Percentiles rank a stretch among this genome's conserved stretches.
phyloP scores from a whole-genome alignment of 2,329 filamentous ascomycete genomes.

The Fusarium domesticum region DNA sequence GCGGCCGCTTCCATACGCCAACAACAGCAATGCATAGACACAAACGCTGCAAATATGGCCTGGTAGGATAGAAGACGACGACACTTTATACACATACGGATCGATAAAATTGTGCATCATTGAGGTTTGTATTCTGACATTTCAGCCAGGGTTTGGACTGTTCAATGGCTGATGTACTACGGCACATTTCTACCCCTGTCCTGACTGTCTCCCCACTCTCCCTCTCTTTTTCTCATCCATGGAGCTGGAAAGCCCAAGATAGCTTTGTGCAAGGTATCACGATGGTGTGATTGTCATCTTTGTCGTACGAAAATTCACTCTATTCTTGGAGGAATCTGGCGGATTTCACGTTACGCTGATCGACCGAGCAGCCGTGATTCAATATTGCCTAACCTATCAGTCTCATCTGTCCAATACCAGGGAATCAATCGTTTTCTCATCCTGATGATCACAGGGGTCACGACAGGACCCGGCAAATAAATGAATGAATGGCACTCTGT shows the following conservation, averaged over 20 bases:
- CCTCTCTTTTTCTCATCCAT: neutral
- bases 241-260: neutral
- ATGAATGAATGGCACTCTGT: no score
- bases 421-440: no score
- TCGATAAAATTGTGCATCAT: no score
- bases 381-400: conserved; percentile 10
- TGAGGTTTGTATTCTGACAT: neutral
- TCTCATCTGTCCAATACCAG: conserved; percentile 4
- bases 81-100: no score
- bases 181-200: neutral
- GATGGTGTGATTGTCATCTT: neutral
- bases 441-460: no score
- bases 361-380: neutral
- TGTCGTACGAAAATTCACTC: neutral
- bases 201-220: no score
- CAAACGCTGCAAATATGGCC: no score
- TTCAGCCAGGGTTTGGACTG: neutral
- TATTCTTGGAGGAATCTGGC: neutral
- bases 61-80: no score
- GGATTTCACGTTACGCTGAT: neutral
- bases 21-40: no score
- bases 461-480: no score
- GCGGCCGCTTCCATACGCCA: neutral
- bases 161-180: neutral
- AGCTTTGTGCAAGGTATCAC: neutral